Percentiles rank a stretch among this genome's conserved stretches.
phyloP scores from a whole-genome alignment of 2,329 filamentous ascomycete species.

The Davidsoniella neocaledoniae region DNA sequence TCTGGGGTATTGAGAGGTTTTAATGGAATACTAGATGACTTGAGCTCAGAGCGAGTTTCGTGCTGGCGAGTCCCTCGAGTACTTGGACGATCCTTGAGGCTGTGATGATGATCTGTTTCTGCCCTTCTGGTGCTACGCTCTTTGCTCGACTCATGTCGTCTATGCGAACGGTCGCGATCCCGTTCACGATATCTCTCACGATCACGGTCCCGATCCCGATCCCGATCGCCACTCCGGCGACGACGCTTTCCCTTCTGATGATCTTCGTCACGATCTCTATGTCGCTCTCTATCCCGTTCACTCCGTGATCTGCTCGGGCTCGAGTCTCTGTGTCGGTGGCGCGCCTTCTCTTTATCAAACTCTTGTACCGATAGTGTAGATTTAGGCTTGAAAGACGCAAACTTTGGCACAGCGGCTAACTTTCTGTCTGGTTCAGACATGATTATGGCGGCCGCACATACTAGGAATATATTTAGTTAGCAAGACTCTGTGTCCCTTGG shows the following conservation, averaged over 20 bases:
- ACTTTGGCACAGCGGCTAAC: slow-evolving; percentile 41
- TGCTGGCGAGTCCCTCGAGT: background rate
- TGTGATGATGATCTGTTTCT: background rate
- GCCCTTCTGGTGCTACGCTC: background rate
- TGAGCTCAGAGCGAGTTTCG: too few relatives aligned
- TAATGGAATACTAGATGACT: background rate
- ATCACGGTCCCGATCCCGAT: background rate
- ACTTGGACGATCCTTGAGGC: background rate
- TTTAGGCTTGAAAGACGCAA: slow-evolving; percentile 48
- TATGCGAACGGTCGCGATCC: background rate
- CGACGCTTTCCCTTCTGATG: background rate
- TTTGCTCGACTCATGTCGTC: background rate
- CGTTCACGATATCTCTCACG: background rate
- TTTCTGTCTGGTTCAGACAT: slow-evolving; percentile 18
- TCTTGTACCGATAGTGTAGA: background rate
- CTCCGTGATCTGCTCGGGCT: background rate
- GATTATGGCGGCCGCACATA: background rate
- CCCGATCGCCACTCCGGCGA: background rate
- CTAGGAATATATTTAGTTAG: background rate
- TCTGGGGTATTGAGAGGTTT: background rate
- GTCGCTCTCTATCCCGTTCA: slow-evolving; percentile 9
- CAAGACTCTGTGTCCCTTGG: background rate
- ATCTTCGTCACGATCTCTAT: background rate
- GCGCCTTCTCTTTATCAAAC: background rate
- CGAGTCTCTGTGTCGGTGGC: background rate